Evolutionary conservation across 1,284 basidiomycete genomes (phyloP).

Genomic region (Microbotryum lychnidis-dioicae): DNA sequence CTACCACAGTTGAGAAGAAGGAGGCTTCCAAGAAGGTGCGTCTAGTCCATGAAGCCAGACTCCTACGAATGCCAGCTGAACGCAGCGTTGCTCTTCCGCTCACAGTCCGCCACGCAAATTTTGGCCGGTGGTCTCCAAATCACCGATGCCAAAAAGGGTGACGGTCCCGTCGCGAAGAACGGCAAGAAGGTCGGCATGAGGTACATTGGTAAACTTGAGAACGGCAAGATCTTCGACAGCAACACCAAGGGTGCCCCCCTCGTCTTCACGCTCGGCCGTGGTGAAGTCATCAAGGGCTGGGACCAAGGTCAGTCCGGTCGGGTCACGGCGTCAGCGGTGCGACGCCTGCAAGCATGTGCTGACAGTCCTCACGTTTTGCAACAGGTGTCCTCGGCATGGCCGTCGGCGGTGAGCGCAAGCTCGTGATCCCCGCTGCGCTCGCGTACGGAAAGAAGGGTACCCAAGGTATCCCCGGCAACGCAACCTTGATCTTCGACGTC

Average conservation of each 20-base stretch:
- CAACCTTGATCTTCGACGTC: slow-evolving; percentile 49
- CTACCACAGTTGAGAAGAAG: slow-evolving; percentile 27
- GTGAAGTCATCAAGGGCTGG: slow-evolving; percentile 94
- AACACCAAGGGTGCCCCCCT: slow-evolving; percentile 73
- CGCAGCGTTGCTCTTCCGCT: not conserved
- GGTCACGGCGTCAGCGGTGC: too few relatives aligned
- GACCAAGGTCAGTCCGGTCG: slow-evolving; percentile 36
- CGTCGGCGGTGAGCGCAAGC: slow-evolving; percentile 75
- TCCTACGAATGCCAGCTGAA: too few relatives aligned
- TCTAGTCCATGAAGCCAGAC: not conserved
- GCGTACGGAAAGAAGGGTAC: slow-evolving; percentile 49
- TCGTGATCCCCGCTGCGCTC: slow-evolving; percentile 57
- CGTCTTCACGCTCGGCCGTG: slow-evolving; percentile 72
- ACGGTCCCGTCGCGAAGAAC: slow-evolving; percentile 72
- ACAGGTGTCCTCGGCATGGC: slow-evolving; percentile 80
- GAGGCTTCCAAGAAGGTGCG: slow-evolving; percentile 18
- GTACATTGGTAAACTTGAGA: slow-evolving; percentile 78
- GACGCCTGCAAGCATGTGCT: too few relatives aligned
- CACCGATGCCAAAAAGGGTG: slow-evolving; percentile 67
- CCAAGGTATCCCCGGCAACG: slow-evolving; percentile 47
- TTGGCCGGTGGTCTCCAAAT: slow-evolving; percentile 69
- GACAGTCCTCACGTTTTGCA: slow-evolving; percentile 38
- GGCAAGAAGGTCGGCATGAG: slow-evolving; percentile 79
- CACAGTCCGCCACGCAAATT: slow-evolving; percentile 40
- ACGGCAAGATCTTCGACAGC: slow-evolving; percentile 76